Conservation (phyloP, 148 eudicot genomes). For the Fallopia convolvulus region DNA sequence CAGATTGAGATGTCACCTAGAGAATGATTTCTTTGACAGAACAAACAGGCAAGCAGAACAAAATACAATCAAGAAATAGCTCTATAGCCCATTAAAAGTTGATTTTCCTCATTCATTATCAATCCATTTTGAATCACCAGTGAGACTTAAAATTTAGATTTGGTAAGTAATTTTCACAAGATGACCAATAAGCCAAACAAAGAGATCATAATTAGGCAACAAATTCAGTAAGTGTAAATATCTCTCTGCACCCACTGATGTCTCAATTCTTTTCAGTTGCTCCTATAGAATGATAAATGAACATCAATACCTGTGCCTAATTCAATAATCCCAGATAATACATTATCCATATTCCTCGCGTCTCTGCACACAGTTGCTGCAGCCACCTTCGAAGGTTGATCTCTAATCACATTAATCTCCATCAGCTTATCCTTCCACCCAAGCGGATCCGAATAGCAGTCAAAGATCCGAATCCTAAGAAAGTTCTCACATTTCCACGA, state of each 20-base stretch:
- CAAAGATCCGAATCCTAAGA: constrained; percentile 61
- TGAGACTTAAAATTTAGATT: neutral
- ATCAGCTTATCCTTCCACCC: constrained; percentile 70
- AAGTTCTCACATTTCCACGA: neutral
- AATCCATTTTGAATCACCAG: neutral
- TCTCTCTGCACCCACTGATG: too few species aligned
- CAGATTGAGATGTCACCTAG: neutral
- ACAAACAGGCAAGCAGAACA: neutral
- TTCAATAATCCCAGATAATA: constrained; percentile 41
- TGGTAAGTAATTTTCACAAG: neutral
- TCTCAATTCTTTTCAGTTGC: neutral
- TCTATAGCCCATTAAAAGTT: neutral
- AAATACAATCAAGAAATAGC: neutral
- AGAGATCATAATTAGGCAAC: neutral
- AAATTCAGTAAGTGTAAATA: too few species aligned
- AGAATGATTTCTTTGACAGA: neutral
- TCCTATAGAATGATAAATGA: neutral
- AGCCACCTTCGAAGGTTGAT: constrained; percentile 18
- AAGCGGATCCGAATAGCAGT: constrained; percentile 78
- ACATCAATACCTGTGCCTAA: constrained; percentile 56
- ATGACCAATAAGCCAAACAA: neutral
- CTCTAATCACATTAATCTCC: constrained; percentile 38
- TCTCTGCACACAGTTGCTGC: constrained; percentile 37
- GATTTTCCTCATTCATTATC: neutral
- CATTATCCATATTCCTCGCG: constrained; percentile 42